These are phyloP conservation scores for Spinacia oleracea DNA, from an alignment of 179 eudicot species.

Conservation along the genomic window DNA sequence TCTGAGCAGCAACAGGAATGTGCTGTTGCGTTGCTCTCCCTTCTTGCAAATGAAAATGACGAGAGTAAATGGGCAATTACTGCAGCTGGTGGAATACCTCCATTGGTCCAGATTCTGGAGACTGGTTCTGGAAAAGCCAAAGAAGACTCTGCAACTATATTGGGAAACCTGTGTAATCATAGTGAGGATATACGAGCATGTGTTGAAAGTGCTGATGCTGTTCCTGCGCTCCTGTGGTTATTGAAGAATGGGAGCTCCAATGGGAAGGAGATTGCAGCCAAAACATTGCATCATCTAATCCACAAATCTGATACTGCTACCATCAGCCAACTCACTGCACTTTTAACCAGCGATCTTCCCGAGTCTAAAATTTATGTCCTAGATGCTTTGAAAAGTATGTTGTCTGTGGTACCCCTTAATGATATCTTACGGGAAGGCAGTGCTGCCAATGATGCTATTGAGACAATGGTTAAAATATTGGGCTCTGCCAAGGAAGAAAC, in stretches of 20 bases:
- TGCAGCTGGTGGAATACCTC: slow-evolving; percentile 99
- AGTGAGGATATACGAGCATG: slow-evolving; percentile 99
- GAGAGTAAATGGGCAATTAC: slow-evolving; percentile 99
- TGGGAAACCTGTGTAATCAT: slow-evolving; percentile 96
- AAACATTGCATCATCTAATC: slow-evolving; percentile 88
- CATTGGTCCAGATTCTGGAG: slow-evolving; percentile 95
- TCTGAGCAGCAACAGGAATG: slow-evolving; percentile 99
- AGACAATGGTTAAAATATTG: slow-evolving; percentile 79
- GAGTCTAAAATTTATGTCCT: slow-evolving; percentile 91
- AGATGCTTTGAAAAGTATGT: slow-evolving; percentile 89
- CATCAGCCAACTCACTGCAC: slow-evolving; percentile 91
- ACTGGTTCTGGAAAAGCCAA: slow-evolving; percentile 96
- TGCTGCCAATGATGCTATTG: slow-evolving; percentile 96
- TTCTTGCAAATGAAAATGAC: slow-evolving; percentile 86
- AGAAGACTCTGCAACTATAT: slow-evolving; percentile 93
- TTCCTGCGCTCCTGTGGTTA: slow-evolving; percentile 97
- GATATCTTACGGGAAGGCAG: slow-evolving; percentile 92
- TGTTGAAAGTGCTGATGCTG: slow-evolving; percentile 99
- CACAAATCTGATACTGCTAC: slow-evolving; percentile 97
- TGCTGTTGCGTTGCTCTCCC: slow-evolving; percentile 91
- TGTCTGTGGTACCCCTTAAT: slow-evolving; percentile 72
- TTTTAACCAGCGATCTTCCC: slow-evolving; percentile 88
- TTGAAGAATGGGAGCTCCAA: slow-evolving; percentile 92
- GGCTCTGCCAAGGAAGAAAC: slow-evolving; percentile 86
- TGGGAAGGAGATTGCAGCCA: slow-evolving; percentile 96